Evolutionary conservation across 495 filamentous ascomycete species (phyloP).

Genomic region (Penicillium soppii): DNA sequence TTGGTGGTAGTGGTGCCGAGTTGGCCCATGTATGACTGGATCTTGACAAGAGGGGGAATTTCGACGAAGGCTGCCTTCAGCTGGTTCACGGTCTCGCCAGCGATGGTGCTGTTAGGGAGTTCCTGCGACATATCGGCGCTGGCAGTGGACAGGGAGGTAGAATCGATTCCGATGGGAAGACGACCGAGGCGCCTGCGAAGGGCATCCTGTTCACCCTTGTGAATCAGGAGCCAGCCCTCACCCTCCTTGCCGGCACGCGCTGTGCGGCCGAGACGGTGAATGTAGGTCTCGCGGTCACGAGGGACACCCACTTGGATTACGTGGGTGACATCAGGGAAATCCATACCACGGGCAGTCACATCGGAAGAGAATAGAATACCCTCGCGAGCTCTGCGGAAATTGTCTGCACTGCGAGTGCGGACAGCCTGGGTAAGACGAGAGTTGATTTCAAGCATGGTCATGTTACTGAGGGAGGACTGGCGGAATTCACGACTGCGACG

Average conservation of each 20-base stretch:
- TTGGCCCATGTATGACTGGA: slow-evolving; percentile 52
- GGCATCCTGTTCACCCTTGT: slow-evolving; percentile 54
- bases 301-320: slow-evolving; percentile 70
- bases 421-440: slow-evolving; percentile 67
- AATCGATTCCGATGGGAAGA: slow-evolving; percentile 66
- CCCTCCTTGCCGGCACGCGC: slow-evolving; percentile 74
- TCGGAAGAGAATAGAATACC: slow-evolving; percentile 89
- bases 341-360: slow-evolving; percentile 89
- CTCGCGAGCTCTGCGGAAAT: slow-evolving; percentile 61
- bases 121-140: slow-evolving; percentile 51
- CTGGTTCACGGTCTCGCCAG: slow-evolving; percentile 34
- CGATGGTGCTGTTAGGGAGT: slow-evolving; percentile 22
- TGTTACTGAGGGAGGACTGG: slow-evolving; percentile 45
- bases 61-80: slow-evolving; percentile 34
- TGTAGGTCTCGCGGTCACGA: slow-evolving; percentile 61
- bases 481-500: slow-evolving; percentile 20
- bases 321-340: slow-evolving; percentile 71
- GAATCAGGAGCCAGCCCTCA: slow-evolving; percentile 74
- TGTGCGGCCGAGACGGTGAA: slow-evolving; percentile 73
- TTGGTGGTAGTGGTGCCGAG: slow-evolving; percentile 36
- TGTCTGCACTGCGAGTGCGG: slow-evolving; percentile 65
- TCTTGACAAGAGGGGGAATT: slow-evolving; percentile 40
- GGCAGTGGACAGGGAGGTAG: slow-evolving; percentile 48
- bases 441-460: slow-evolving; percentile 69
- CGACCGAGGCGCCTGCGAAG: slow-evolving; percentile 48